A percentile compares a stretch with the other conserved stretches of the same genome.
phyloP scores from a whole-genome alignment of 306 rosid species.

The Calophaca sinica region DNA sequence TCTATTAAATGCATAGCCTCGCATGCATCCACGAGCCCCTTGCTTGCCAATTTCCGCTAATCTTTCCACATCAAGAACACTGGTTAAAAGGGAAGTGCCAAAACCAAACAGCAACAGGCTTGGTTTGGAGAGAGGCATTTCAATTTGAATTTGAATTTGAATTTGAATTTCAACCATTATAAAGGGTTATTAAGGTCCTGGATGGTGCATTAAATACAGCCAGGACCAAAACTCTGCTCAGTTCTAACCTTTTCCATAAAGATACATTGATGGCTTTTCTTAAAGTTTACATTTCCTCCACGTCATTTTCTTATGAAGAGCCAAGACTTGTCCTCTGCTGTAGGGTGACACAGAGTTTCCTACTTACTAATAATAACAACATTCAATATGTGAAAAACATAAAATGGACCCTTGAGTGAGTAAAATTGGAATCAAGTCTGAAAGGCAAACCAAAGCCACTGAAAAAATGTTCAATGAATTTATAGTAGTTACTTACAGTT shows the following conservation, averaged over 20 bases:
- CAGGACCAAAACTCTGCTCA: conserved; percentile 32
- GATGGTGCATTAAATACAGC: conserved; percentile 34
- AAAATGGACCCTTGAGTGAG: background rate
- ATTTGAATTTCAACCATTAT: conserved; percentile 42
- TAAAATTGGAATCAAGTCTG: background rate
- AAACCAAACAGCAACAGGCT: too few species aligned
- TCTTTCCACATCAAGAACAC: conserved; percentile 41
- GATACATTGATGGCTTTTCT: conserved; percentile 35
- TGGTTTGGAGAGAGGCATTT: background rate
- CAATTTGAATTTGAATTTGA: conserved; percentile 46
- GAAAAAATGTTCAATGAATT: conserved; percentile 13
- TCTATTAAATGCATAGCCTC: conserved; percentile 39
- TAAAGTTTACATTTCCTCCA: conserved; percentile 20
- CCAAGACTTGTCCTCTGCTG: conserved; percentile 6
- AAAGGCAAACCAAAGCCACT: background rate
- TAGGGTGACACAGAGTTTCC: conserved; percentile 4
- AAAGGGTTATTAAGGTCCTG: conserved; percentile 35
- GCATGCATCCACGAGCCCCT: conserved; percentile 51
- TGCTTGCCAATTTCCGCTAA: conserved; percentile 30
- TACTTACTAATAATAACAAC: background rate
- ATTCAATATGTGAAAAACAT: conserved; percentile 28
- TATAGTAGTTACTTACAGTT: conserved; percentile 28
- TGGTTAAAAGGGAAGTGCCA: background rate
- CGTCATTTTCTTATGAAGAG: conserved; percentile 27
- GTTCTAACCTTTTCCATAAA: conserved; percentile 31